These are phyloP conservation scores for Tardiomyces digboiensis DNA, from an alignment of 1,139 yeast species.

Conservation along the genomic window DNA sequence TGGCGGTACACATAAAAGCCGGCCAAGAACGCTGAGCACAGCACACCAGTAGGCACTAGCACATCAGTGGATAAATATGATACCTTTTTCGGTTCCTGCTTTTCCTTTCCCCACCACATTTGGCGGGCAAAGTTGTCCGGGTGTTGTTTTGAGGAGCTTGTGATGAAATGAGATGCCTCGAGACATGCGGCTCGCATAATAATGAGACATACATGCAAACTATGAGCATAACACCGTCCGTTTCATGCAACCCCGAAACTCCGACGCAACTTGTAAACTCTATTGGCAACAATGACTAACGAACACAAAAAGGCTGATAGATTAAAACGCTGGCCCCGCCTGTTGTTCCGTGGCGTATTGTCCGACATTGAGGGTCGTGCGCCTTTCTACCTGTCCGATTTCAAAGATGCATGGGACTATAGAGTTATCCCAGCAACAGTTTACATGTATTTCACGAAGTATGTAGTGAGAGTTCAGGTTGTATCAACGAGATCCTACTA, in stretches of 20 bases:
- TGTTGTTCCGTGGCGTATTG: slow-evolving; percentile 48
- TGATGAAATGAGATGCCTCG: no score
- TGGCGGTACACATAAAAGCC: slow-evolving; percentile 20
- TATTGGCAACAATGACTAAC: no score
- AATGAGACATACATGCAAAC: no score
- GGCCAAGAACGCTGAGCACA: slow-evolving; percentile 8
- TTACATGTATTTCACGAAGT: slow-evolving; percentile 77
- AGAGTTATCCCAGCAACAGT: slow-evolving; percentile 82
- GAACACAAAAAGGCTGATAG: no score
- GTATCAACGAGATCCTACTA: no score
- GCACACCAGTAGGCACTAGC: neutral
- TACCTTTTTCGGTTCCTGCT: neutral
- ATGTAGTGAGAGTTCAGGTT: no score
- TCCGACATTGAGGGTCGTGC: slow-evolving; percentile 45
- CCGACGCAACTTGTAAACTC: no score
- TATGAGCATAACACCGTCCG: no score
- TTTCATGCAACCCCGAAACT: no score
- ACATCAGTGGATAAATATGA: neutral
- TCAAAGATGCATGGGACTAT: slow-evolving; percentile 76
- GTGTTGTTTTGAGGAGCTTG: no score
- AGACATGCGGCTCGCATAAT: no score
- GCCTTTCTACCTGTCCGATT: slow-evolving; percentile 69
- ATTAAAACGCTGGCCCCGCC: no score
- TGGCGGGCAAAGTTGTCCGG: neutral
- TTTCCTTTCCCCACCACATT: neutral